These are phyloP conservation scores for Aureobasidium sp. DNA, from an alignment of 2,329 filamentous ascomycete species.

Conservation along the genomic window DNA sequence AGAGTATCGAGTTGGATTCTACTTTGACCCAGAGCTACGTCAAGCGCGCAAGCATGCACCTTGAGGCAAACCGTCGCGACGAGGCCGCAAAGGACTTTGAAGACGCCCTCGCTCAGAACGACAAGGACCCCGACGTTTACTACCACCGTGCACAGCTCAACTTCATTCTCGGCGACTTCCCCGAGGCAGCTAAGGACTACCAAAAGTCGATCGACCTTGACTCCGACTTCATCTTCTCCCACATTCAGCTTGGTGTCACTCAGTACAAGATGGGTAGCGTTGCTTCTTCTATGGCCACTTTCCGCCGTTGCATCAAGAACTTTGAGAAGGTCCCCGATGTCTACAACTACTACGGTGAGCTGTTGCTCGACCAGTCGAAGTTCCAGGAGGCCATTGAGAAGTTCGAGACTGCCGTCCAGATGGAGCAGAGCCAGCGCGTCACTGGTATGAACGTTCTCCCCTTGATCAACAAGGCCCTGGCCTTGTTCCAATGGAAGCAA, in stretches of 20 bases:
- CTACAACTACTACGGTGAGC: conserved; percentile 99
- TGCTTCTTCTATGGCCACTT: conserved; percentile 96
- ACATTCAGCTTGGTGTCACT: conserved; percentile 97
- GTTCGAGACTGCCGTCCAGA: conserved; percentile 96
- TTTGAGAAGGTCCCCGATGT: conserved; percentile 95
- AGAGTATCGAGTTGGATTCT: conserved; percentile 85
- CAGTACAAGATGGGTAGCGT: conserved; percentile 99
- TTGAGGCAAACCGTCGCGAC: conserved; percentile 83
- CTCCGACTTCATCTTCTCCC: conserved; percentile 94
- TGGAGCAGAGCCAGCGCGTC: conserved; percentile 92
- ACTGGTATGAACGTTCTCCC: conserved; percentile 96
- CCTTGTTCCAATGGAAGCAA: conserved; percentile 96
- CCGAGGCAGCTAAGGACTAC: conserved; percentile 93
- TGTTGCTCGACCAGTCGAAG: conserved; percentile 93
- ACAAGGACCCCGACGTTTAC: conserved; percentile 90
- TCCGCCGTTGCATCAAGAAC: conserved; percentile 96
- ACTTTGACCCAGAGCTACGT: conserved; percentile 93
- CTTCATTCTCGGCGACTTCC: conserved; percentile 93
- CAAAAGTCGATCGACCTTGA: conserved; percentile 98
- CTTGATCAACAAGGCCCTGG: conserved; percentile 95
- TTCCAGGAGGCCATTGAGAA: conserved; percentile 93
- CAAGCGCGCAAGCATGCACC: conserved; percentile 95
- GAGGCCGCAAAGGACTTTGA: conserved; percentile 82
- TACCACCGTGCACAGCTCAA: conserved; percentile 98
- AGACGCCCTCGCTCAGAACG: conserved; percentile 74